Conservation (phyloP, 78 protist genomes). For the Isochrysis galbana region DNA sequence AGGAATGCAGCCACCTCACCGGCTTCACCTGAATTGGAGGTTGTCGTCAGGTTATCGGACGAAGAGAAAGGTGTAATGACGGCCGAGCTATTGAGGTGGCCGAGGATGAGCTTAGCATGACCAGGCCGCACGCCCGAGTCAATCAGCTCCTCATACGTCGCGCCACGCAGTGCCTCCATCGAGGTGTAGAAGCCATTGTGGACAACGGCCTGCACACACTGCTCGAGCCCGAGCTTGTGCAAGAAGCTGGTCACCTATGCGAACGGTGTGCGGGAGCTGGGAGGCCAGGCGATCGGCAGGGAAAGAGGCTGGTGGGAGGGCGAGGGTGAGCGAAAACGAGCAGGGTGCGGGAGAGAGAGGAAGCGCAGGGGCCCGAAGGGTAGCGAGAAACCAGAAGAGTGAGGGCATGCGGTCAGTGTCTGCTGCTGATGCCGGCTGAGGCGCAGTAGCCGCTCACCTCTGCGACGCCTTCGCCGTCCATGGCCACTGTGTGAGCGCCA, state of each 20-base stretch:
- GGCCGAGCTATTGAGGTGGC: too few relatives aligned
- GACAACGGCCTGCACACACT: not conserved
- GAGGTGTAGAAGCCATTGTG: constrained; percentile 27
- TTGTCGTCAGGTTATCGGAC: not conserved
- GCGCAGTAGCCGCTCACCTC: too few relatives aligned
- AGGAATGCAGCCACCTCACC: not conserved
- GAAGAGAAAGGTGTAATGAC: too few relatives aligned
- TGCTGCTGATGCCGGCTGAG: too few relatives aligned
- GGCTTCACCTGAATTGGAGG: not conserved
- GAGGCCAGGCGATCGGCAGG: not conserved
- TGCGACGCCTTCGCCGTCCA: too few relatives aligned
- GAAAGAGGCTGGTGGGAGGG: not conserved
- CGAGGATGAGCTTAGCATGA: constrained; percentile 3
- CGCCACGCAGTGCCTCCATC: constrained; percentile 7
- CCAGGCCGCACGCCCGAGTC: constrained; percentile 2
- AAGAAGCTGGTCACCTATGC: not conserved
- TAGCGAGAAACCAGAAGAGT: too few relatives aligned
- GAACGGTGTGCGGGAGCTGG: too few relatives aligned
- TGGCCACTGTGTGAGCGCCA: too few relatives aligned
- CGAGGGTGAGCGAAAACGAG: too few relatives aligned
- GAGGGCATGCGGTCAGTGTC: too few relatives aligned
- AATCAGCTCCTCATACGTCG: constrained; percentile 3
- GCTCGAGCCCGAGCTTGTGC: not conserved
- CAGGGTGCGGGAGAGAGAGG: too few relatives aligned
- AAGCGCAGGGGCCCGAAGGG: too few relatives aligned